Base-by-base conservation (phyloP, 129 eudicot species). In the Escallonia rubra region DNA sequence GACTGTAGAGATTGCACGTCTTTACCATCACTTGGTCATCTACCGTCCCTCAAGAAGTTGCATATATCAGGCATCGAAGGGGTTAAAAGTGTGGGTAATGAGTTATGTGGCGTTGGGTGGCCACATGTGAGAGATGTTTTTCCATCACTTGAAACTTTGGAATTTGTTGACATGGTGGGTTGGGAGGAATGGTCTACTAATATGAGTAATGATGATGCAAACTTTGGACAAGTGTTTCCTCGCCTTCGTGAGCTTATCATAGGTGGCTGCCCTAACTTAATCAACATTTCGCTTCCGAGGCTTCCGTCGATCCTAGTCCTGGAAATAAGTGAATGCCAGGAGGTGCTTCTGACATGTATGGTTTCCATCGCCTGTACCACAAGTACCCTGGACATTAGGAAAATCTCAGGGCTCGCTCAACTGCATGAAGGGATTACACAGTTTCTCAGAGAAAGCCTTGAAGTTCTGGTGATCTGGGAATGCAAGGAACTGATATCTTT, bases 1-100 rank as follows among this genome's bases (percentile, higher is more conserved):
- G 66, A 66, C 38, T 82, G 85, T 63, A 43, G 4, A 43, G 64
- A 72, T 16, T 82, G 88, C 69, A 55, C 67, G 10, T 51, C 42
- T 58, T 68, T 82, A 58, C 86, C 83, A 3, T 66, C 83, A 56
- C 73, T 82, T 7, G 83, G 88, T 34, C 85, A 74, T 46, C 77
- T 86, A 8, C 81, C 67, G 0, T 65, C 75, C 44, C 85, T 86
- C 63, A 54, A 74, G 43, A 43, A 71, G 61, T 63, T 86, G 63
- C 48, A 12, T 2, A 4, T 82, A 15, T 61, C 10, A 66, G 54
- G 62, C 43, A 74, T 86, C 82, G 39, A 57, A 7, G 70, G 68
- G 42, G 54, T 82, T 16, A 74, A 77, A 59, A 50, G 40, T 55
- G 51, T 82, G 7, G 87, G 79, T 15, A 12, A 3, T 4, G 85